A percentile compares a stretch with the other conserved stretches of the same genome.
Evolutionary conservation across 164 flowering plant genomes (phyloP).

Genomic region (Umbellularia californica): DNA sequence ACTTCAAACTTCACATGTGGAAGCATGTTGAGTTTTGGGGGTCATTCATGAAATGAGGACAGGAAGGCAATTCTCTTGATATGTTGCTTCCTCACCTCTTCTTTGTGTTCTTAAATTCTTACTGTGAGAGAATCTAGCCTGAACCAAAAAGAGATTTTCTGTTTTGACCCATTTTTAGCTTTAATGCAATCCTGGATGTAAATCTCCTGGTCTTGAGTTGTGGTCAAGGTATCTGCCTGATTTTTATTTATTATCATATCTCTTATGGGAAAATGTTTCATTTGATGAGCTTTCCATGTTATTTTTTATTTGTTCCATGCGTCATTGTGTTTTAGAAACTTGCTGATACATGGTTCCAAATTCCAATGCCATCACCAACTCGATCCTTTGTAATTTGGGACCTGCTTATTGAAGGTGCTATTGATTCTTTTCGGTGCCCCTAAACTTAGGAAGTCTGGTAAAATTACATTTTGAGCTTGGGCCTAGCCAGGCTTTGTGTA

Average conservation of each 20-base stretch:
- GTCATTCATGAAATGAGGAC: too few species aligned
- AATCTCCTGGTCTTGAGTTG: not conserved
- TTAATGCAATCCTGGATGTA: not conserved
- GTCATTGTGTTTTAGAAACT: not conserved
- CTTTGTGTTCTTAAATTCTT: too few species aligned
- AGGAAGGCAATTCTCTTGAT: too few species aligned
- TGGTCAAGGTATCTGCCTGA: not conserved
- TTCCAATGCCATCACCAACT: not conserved
- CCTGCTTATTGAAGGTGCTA: too few species aligned
- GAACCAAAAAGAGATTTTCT: not conserved
- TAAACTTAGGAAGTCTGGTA: too few species aligned
- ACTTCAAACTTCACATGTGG: too few species aligned
- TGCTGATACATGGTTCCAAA: not conserved
- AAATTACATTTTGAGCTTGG: not conserved
- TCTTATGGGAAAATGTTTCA: not conserved
- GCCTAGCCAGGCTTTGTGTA: not conserved
- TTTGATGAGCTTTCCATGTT: not conserved
- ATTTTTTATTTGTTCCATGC: not conserved
- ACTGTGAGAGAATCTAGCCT: too few species aligned
- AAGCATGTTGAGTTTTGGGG: too few species aligned
- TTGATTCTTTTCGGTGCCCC: too few species aligned
- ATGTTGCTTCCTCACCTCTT: too few species aligned
- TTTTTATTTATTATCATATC: not conserved
- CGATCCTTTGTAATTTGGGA: too few species aligned
- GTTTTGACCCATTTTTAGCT: too few species aligned